Percentiles rank a stretch among this genome's conserved stretches.
Conservation (phyloP, 352 stramenopile species). For the Globisporangium echinulatum region DNA sequence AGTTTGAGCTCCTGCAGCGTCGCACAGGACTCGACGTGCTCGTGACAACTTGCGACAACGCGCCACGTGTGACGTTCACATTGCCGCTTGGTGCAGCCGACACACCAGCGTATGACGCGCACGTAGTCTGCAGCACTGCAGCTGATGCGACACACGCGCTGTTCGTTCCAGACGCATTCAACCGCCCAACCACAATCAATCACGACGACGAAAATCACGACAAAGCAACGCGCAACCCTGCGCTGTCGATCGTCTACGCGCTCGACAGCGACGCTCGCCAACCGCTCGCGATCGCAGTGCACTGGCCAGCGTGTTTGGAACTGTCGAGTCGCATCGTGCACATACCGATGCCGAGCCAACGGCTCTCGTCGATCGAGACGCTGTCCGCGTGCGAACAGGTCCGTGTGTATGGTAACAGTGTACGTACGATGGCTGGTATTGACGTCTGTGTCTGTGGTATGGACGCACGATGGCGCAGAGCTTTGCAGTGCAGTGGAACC, state of each 20-base stretch:
- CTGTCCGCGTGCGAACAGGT: constrained; percentile 31
- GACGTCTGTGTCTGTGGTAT: no score
- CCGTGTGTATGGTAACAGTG: background rate
- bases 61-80: constrained; percentile 20
- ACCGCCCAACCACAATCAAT: constrained; percentile 16
- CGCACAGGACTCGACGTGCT: constrained; percentile 24
- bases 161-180: constrained; percentile 22
- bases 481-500: constrained; percentile 35
- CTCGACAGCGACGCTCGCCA: background rate
- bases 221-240: background rate
- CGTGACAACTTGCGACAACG: constrained; percentile 3
- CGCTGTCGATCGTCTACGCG: constrained; percentile 7
- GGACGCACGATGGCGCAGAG: constrained; percentile 12
- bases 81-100: constrained; percentile 25
- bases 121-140: constrained; percentile 6
- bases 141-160: constrained; percentile 8
- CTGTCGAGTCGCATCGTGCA: constrained; percentile 41
- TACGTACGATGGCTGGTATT: background rate
- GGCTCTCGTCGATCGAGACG: constrained; percentile 28
- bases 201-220: background rate
- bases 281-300: constrained; percentile 7
- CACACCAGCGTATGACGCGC: constrained; percentile 16
- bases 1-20: constrained; percentile 41
- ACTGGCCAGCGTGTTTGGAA: constrained; percentile 25
- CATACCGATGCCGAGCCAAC: constrained; percentile 15